Conservation (phyloP, 352 stramenopile species). For the Pythium volutum region DNA sequence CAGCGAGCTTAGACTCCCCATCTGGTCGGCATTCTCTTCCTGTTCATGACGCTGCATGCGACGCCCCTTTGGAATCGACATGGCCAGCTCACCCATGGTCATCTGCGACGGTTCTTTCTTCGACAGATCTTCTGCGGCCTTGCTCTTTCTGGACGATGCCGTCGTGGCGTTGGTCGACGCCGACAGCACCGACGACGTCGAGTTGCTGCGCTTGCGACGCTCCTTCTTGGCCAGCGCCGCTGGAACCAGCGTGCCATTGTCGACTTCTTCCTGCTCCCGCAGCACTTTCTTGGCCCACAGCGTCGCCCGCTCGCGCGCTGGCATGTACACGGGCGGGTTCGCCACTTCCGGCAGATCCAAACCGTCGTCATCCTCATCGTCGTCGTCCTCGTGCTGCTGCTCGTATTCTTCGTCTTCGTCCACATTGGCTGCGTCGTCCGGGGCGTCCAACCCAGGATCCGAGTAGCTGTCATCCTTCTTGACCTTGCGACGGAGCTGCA, state of each 20-base stretch:
- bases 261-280: constrained; percentile 36
- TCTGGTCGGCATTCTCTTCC: constrained; percentile 46
- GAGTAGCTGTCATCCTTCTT: constrained; percentile 48
- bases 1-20: constrained; percentile 30
- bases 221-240: constrained; percentile 36
- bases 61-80: constrained; percentile 67
- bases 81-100: constrained; percentile 80
- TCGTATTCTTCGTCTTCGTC: constrained; percentile 23
- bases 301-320: constrained; percentile 63
- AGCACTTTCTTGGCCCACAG: constrained; percentile 73
- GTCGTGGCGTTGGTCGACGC: constrained; percentile 25
- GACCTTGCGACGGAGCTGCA: constrained; percentile 39
- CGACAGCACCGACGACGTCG: constrained; percentile 45
- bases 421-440: constrained; percentile 27
- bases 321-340: constrained; percentile 47
- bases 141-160: constrained; percentile 29
- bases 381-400: constrained; percentile 2
- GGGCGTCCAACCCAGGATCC: constrained; percentile 28
- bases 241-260: constrained; percentile 19
- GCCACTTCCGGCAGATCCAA: constrained; percentile 41
- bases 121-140: constrained; percentile 50
- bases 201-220: constrained; percentile 54
- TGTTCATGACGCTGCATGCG: constrained; percentile 58
- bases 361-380: constrained; percentile 30
- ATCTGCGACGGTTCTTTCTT: constrained; percentile 80